Conservation (phyloP, 1,139 yeast species). For the Geotrichum phurueaensis region DNA sequence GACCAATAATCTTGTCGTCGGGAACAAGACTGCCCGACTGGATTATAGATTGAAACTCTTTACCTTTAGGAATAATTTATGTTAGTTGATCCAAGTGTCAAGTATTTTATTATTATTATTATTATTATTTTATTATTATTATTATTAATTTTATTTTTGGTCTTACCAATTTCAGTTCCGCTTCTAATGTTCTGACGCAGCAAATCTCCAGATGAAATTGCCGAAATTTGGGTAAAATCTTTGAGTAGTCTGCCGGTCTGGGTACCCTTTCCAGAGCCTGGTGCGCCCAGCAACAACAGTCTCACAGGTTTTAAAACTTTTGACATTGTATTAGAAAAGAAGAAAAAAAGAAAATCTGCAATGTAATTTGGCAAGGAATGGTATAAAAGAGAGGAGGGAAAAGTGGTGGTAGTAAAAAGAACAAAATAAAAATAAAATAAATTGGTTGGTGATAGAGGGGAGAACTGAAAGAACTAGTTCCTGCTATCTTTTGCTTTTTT, state of each 20-base stretch:
- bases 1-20: constrained; percentile 56
- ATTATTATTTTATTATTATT: too few relatives aligned
- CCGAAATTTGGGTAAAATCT: constrained; percentile 43
- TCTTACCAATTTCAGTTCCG: constrained; percentile 50
- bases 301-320: constrained; percentile 45
- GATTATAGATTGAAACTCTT: constrained; percentile 51
- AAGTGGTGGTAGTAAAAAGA: neutral
- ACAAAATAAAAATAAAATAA: neutral
- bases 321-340: neutral
- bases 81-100: neutral
- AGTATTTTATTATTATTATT: neutral
- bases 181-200: constrained; percentile 60
- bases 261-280: constrained; percentile 94
- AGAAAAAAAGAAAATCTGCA: too few relatives aligned
- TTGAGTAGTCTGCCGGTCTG: constrained; percentile 61
- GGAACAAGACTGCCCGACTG: constrained; percentile 65
- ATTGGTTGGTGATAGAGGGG: neutral
- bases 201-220: constrained; percentile 77
- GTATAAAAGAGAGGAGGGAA: neutral
- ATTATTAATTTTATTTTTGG: neutral
- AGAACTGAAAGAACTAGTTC: neutral
- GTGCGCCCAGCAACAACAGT: constrained; percentile 77
- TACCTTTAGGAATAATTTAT: constrained; percentile 4
- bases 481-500: neutral
- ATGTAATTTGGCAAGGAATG: too few relatives aligned